Evolutionary conservation across 345 rosid genomes (phyloP), one percentile per base, ranked within the genome.

Genomic region (Limnanthes douglasii): DNA sequence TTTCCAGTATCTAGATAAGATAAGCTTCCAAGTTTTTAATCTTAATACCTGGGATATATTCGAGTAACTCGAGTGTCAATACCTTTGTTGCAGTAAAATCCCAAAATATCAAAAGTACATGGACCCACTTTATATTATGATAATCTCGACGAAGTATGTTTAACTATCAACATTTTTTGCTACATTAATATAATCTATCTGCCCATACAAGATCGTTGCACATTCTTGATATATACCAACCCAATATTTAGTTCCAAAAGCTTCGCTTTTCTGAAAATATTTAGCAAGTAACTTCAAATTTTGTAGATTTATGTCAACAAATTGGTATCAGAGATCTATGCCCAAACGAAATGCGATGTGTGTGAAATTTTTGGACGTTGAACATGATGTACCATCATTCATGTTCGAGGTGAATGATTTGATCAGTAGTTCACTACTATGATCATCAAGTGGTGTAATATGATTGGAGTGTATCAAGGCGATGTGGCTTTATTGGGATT

Each of bases 121-220:
- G 75, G 48, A 88, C 90, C 97, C 97, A 88, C 67, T 75, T 83
- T 29, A 64, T 22, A 43, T 88, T 88, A 59, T 95, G 73, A 50
- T 78, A 88, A 66, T 88, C 93, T 47, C 93, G 62, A 11, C 93
- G 65, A 64, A 88, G n/a, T n/a, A n/a, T n/a, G n/a, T n/a, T n/a
- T n/a, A 79, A 47, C 53, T 76, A 55, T 88, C 97, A 1, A 83
- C 95, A 59, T 83, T 88, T 63, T 72, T 83, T 28, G 93, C 97
- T 68, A 82, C 97, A 40, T 88, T 88, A 45, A 88, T 76, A 39
- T 88, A 83, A 57, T 88, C 97, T 48, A 88, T 83, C 56, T 88
- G 95, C 63, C 78, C 58, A 53, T 78, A 83, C 73, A 88, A 60
- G 41, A 78, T 82, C 97, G 34, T 67, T 16, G 80, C 51, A 45